phyloP scores from a whole-genome alignment of 805 yeast species.

The Kazachstania viticola region DNA sequence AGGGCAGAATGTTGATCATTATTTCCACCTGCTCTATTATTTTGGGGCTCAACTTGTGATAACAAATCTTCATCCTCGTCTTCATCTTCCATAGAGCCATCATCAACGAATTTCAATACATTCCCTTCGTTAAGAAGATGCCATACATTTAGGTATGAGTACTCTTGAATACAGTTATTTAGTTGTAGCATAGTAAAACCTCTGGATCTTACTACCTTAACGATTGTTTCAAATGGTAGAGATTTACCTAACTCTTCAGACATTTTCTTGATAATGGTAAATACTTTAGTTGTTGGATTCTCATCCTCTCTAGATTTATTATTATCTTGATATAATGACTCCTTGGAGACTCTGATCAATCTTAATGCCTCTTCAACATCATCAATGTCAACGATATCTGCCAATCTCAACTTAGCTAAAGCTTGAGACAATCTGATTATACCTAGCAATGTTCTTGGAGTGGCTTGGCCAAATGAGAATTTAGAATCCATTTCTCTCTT shows the following conservation, averaged over 20 bases:
- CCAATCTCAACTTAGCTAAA: slow-evolving; percentile 78
- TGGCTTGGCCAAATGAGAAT: slow-evolving; percentile 77
- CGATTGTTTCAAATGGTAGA: slow-evolving; percentile 37
- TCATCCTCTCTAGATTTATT: slow-evolving; percentile 45
- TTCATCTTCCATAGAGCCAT: slow-evolving; percentile 21
- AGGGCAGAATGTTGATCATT: too few species aligned
- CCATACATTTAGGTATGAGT: slow-evolving; percentile 64
- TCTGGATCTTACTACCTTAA: slow-evolving; percentile 57
- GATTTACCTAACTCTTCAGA: slow-evolving; percentile 30
- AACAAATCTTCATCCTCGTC: not conserved
- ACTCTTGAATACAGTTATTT: slow-evolving; percentile 63
- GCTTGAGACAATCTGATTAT: slow-evolving; percentile 91
- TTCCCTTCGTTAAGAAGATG: slow-evolving; percentile 62
- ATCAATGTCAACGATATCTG: slow-evolving; percentile 51
- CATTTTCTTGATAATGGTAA: slow-evolving; percentile 53
- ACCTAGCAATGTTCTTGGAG: slow-evolving; percentile 90
- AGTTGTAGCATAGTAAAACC: slow-evolving; percentile 79
- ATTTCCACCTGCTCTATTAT: too few species aligned
- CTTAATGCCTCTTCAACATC: slow-evolving; percentile 96
- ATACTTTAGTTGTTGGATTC: slow-evolving; percentile 57
- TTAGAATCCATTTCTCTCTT: slow-evolving; percentile 64
- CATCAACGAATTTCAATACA: slow-evolving; percentile 44
- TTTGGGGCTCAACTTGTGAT: too few species aligned
- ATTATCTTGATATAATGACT: slow-evolving; percentile 54
- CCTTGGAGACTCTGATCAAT: slow-evolving; percentile 74